Evolutionary conservation across 1,284 basidiomycete species (phyloP), one percentile per base, ranked within the genome.

Genomic region (Malassezia sympodialis): DNA sequence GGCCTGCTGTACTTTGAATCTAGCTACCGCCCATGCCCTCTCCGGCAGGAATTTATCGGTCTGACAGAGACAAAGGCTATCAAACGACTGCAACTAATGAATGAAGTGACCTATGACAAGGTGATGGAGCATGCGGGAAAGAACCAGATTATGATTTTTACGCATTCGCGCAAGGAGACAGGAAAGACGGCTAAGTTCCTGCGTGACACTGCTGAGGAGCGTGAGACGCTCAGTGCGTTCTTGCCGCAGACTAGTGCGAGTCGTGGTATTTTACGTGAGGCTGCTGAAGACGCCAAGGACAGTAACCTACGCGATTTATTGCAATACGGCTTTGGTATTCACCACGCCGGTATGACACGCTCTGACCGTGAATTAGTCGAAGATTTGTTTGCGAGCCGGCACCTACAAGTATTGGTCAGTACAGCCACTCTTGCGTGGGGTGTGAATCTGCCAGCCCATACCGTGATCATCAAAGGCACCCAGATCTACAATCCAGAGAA

Each of bases 41-140:
- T 98, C 32, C 90, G 93, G 73, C 91, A 96, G 67, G 90, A 96
- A 70, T 96, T 96, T 76, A 84, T 98, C 61, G 94, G 94, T 59
- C 85, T 99, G 60, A 96, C 93, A 0, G 94, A 98, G 79, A 96
- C 96, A 81, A 98, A 96, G 78, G 94, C 94, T 0, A 96, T 98
- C 81, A 96, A 94, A 76, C 84, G 94, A 4, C 87, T 93, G 72
- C 90, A 96, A 73, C 85, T 96, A 59, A 93, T 90, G 82, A 99
- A 99, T 78, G 91, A 98, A 75, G 91, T 98, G 37, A 94, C 91
- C 76, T 98, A 98, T 79, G 93, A 98, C 76, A 99, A 98, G 79
- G 67, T 70, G 28, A 60, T 71, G 42, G 69, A 73, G 24, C 71
- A 73, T 37, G 68, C 66, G 6, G 68, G 62, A n/a, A 63, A 68